phyloP scores from a whole-genome alignment of 495 filamentous ascomycete species.

The Neurospora intermedia region DNA sequence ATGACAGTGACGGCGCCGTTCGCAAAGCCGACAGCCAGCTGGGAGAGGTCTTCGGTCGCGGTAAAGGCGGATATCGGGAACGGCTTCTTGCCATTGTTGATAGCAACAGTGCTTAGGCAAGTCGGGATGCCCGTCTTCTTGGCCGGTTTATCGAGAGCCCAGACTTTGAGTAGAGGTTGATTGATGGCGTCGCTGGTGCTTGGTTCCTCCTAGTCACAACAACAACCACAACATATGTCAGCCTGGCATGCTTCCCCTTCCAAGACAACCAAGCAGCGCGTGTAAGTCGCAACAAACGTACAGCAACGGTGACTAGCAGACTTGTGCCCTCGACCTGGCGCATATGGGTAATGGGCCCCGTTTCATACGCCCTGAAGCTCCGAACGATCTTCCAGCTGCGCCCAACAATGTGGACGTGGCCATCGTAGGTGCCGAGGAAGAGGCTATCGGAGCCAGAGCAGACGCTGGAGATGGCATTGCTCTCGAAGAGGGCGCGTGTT shows the following conservation, averaged over 20 bases:
- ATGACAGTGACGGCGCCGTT: conserved; percentile 92
- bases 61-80: conserved; percentile 92
- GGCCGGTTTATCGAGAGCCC: conserved; percentile 88
- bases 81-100: conserved; percentile 85
- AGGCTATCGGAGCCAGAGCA: conserved; percentile 84
- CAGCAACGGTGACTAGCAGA: conserved; percentile 72
- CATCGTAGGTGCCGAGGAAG: conserved; percentile 78
- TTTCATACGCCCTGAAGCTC: conserved; percentile 77
- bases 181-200: conserved; percentile 35
- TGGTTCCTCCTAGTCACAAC: conserved; percentile 51
- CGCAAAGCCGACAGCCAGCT: conserved; percentile 89
- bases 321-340: conserved; percentile 85
- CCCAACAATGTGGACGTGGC: conserved; percentile 75
- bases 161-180: conserved; percentile 86
- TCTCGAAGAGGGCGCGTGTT: conserved; percentile 36
- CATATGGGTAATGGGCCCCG: conserved; percentile 78
- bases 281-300: conserved; percentile 9
- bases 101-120: conserved; percentile 70
- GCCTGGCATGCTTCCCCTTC: neutral
- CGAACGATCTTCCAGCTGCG: conserved; percentile 76
- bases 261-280: neutral
- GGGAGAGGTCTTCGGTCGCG: conserved; percentile 72
- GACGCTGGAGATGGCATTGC: conserved; percentile 44
- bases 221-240: neutral
- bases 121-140: conserved; percentile 85